These are phyloP conservation scores for Platanthera zijinensis DNA, from an alignment of 106 monocot genomes.

Conservation along the genomic window DNA sequence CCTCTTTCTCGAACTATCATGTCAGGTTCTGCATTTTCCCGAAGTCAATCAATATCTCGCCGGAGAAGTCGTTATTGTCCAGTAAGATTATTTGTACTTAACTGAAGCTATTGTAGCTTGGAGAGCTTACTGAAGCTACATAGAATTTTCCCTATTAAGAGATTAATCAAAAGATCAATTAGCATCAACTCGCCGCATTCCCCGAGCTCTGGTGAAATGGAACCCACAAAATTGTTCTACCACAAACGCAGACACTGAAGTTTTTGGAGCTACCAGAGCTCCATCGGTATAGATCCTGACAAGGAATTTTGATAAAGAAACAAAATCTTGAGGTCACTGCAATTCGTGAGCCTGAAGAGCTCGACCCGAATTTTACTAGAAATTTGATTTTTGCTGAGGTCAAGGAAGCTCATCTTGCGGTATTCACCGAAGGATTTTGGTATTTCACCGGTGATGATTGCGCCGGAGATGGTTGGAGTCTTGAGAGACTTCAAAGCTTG, in stretches of 20 bases:
- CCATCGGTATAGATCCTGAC: conserved; percentile 54
- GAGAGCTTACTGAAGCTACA: conserved; percentile 38
- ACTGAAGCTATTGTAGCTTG: conserved; percentile 55
- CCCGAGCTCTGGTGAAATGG: conserved; percentile 63
- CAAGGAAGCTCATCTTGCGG: conserved; percentile 29
- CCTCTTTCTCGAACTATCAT: too few relatives aligned
- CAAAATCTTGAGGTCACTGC: conserved; percentile 47
- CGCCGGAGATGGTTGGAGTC: conserved; percentile 46
- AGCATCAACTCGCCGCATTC: conserved; percentile 40
- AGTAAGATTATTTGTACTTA: conserved; percentile 85
- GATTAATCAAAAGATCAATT: conserved; percentile 67
- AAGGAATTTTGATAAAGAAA: conserved; percentile 83
- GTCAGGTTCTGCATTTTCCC: conserved; percentile 37
- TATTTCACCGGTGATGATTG: conserved; percentile 79
- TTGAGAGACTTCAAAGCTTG: conserved; percentile 40
- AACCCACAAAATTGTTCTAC: conserved; percentile 68
- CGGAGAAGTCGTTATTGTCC: conserved; percentile 56
- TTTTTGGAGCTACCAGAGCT: conserved; percentile 49
- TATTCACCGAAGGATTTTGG: conserved; percentile 50
- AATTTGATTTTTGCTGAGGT: conserved; percentile 72
- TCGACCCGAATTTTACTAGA: conserved; percentile 61
- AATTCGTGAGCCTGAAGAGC: conserved; percentile 52
- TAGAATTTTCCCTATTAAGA: conserved; percentile 52
- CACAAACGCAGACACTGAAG: conserved; percentile 70
- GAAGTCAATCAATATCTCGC: conserved; percentile 63